Evolutionary conservation across 139 green algal genomes (phyloP).

Genomic region (Pleodorina starrii): DNA sequence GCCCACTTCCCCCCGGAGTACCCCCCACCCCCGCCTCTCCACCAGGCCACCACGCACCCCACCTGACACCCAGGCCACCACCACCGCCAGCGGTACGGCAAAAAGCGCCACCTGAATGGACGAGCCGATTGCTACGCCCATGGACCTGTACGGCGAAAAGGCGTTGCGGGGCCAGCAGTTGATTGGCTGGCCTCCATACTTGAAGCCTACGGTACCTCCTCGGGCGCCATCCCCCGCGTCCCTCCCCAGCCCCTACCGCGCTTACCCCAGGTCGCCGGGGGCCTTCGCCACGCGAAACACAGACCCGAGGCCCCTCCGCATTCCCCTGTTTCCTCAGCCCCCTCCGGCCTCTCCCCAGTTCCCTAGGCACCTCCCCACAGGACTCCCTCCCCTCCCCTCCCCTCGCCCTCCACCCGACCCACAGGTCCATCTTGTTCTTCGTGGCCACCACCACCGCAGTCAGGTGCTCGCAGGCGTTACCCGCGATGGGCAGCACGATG

Average conservation of each 20-base stretch:
- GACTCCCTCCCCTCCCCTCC: background rate
- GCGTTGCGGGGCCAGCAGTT: too few relatives aligned
- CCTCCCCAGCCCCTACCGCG: background rate
- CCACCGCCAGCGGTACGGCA: constrained; percentile 84
- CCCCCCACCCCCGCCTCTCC: too few relatives aligned
- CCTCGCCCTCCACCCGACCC: background rate
- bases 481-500: constrained; percentile 84
- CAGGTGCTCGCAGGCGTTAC: constrained; percentile 87
- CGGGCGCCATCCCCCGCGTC: too few relatives aligned
- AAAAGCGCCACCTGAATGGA: constrained; percentile 91
- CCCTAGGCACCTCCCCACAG: too few relatives aligned
- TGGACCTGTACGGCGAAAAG: constrained; percentile 15
- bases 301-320: background rate
- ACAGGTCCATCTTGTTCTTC: constrained; percentile 95
- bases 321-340: background rate
- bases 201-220: too few relatives aligned
- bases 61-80: constrained; percentile 81
- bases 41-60: too few relatives aligned
- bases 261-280: too few relatives aligned
- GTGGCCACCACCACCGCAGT: constrained; percentile 71
- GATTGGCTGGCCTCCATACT: too few relatives aligned
- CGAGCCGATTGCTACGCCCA: constrained; percentile 81
- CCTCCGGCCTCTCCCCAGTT: background rate
- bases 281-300: background rate
- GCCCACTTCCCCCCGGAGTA: too few relatives aligned